Base-by-base conservation (phyloP, 1,139 yeast species). In the Debaryomycetaceae sp. region DNA sequence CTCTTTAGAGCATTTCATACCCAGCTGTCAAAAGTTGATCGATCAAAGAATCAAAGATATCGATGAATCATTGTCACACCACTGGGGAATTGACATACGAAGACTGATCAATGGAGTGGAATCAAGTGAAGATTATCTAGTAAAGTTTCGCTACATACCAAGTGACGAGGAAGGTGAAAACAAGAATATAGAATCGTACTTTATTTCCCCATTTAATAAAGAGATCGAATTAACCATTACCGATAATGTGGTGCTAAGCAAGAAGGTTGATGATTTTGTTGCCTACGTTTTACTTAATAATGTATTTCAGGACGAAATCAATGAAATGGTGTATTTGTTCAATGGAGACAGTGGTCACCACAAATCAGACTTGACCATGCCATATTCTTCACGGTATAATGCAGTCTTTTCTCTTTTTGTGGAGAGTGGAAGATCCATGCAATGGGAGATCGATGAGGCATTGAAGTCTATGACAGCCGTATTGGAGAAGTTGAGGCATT, bases 371-470 rank as follows among this genome's bases (percentile, higher is more conserved):
- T 65, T 80, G 2, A 68, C 80, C 17, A 54, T 72, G 22, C 78
- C 83, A 1, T 86, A 85, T 58, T 74, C 85, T 2, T 80, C 90
- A 1, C 67, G 75, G 34, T 81, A 83, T 49, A 88, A 85, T 55
- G 55, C 86, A 39, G 84, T 89, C 4, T 77, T 88, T 54, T 85
- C 90, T 6, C 58, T 74, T 36, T 61, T 74, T 43, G 66, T 64
- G n/a, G 78, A 73, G 50, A 63, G 63, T 49, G 78, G 78, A 1
- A 60, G 53, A 43, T 60, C 66, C 4, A 59, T 72, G 8, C 53
- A 54, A n/a, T 74, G 79, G 79, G 72, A 70, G 20, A 63, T 71
- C 24, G 67, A 66, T 9, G 38, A 56, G 13, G 61, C 71, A 8
- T 41, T 62, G 3, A 49, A 53, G 13, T 49, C 57, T 23, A 60